Evolutionary conservation across 1,284 basidiomycete species (phyloP).

Genomic region (Wallemia hederae): DNA sequence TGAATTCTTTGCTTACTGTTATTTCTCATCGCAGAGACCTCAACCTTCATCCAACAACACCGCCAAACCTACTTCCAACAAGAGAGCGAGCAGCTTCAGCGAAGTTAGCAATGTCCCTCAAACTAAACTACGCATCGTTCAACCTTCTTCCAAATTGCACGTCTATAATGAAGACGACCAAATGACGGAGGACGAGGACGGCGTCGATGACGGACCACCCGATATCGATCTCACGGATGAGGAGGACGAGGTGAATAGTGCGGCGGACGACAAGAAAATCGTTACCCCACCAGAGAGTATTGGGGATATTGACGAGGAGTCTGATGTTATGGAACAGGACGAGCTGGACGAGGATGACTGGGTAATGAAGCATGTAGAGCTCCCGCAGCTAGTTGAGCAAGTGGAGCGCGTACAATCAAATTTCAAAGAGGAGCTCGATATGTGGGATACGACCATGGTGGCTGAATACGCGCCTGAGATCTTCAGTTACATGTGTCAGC

Average conservation of each 20-base stretch:
- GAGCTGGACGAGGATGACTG: constrained; percentile 19
- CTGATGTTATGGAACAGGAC: constrained; percentile 24
- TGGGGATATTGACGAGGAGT: constrained; percentile 13
- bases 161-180: constrained; percentile 14
- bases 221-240: constrained; percentile 31
- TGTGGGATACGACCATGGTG: constrained; percentile 83
- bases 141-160: constrained; percentile 3
- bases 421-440: constrained; percentile 21
- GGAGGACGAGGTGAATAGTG: constrained; percentile 26
- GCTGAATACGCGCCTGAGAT: constrained; percentile 95
- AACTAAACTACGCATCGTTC: not conserved
- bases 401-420: not conserved
- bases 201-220: constrained; percentile 18
- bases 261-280: constrained; percentile 34
- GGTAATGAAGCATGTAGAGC: not conserved
- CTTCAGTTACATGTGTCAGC: constrained; percentile 74
- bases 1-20: not conserved
- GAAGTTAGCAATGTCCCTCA: not conserved
- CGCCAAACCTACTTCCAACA: not conserved
- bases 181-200: constrained; percentile 9
- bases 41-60: not conserved
- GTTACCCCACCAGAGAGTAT: constrained; percentile 21
- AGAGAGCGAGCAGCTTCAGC: not conserved
- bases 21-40: not conserved
- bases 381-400: not conserved